A percentile compares a stretch with the other conserved stretches of the same genome.
phyloP scores from a whole-genome alignment of 1,284 basidiomycete species.

The Amylostereum chailletii region DNA sequence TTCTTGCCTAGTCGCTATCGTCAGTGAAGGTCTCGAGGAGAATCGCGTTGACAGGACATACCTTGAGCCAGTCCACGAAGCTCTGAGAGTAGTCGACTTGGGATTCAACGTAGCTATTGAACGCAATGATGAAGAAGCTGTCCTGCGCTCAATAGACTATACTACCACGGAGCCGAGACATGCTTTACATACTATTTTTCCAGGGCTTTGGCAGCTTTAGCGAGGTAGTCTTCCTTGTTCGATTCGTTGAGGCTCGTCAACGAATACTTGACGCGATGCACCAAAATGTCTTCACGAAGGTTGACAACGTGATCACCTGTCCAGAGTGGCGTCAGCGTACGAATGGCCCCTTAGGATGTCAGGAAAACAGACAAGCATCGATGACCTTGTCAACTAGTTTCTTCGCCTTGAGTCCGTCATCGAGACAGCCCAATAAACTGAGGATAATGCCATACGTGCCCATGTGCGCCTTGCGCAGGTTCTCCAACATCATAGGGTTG shows the following conservation, averaged over 20 bases:
- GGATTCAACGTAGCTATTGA: slow-evolving; percentile 84
- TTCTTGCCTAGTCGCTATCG: slow-evolving; percentile 48
- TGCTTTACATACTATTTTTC: slow-evolving; percentile 65
- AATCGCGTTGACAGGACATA: slow-evolving; percentile 20
- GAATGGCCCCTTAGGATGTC: too few relatives aligned
- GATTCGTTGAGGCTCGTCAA: slow-evolving; percentile 59
- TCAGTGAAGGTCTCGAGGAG: background rate
- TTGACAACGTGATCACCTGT: slow-evolving; percentile 83
- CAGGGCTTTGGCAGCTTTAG: slow-evolving; percentile 59
- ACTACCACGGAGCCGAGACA: background rate
- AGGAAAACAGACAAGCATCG: slow-evolving; percentile 63
- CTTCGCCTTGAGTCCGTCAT: slow-evolving; percentile 78
- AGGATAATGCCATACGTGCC: slow-evolving; percentile 89
- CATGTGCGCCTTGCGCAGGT: slow-evolving; percentile 77
- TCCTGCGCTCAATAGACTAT: background rate
- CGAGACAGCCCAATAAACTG: slow-evolving; percentile 82
- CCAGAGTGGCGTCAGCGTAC: background rate
- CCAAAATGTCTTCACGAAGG: slow-evolving; percentile 81
- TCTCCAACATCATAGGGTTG: slow-evolving; percentile 75
- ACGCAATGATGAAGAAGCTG: slow-evolving; percentile 93
- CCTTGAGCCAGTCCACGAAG: slow-evolving; percentile 86
- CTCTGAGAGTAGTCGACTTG: slow-evolving; percentile 57
- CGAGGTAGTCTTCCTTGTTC: slow-evolving; percentile 46
- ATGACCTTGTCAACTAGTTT: slow-evolving; percentile 82
- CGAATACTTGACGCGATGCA: slow-evolving; percentile 78